Evolutionary conservation across 441 rosid genomes (phyloP), one percentile per base, ranked within the genome.

Genomic region (Populus tomentosa): DNA sequence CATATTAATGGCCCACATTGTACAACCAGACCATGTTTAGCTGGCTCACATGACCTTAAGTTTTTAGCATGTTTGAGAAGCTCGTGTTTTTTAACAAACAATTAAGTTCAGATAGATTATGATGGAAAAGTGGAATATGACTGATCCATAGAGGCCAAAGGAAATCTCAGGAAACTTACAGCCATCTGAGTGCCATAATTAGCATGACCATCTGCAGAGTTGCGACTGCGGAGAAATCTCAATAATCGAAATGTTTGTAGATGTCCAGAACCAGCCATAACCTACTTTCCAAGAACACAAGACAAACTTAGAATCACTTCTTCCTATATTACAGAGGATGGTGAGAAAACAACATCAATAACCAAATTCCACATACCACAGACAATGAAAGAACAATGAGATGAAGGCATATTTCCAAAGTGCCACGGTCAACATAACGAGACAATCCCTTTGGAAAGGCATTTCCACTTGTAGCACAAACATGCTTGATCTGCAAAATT

Each of bases 261-360:
- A 89, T 94, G 91, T 81, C 99, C 98, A 70, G 98, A 92, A 76
- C 98, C 99, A 80, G 98, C 98, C 99, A 96, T 96, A 78, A 94
- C 92, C 99, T 96, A 81, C 61, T 62, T 79, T 74, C 81, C 65
- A 36, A 72, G 30, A 80, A 83, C 23, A 56, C 70, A 35, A 11
- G 26, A 75, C 74, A 83, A 24, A 62, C 71, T 80, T 35, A 79
- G 63, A 67, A 71, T 73, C 74, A 53, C 59, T 26, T 69, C 21
- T 76, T 69, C 64, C 50, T 73, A 67, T 46, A 68, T 50, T 4
- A 76, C 5, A n/a, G 5, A 35, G 74, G 65, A 67, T 64, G 74
- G 53, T 42, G 61, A 46, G 70, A 75, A 26, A 63, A 77, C 20
- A 61, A 71, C 0, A 63, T 36, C 42, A 76, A 77, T 23, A 74